Percentiles rank a stretch among this genome's conserved stretches.
phyloP scores from a whole-genome alignment of 176 grass and related monocot genomes.

The Rhynchospora pubera region DNA sequence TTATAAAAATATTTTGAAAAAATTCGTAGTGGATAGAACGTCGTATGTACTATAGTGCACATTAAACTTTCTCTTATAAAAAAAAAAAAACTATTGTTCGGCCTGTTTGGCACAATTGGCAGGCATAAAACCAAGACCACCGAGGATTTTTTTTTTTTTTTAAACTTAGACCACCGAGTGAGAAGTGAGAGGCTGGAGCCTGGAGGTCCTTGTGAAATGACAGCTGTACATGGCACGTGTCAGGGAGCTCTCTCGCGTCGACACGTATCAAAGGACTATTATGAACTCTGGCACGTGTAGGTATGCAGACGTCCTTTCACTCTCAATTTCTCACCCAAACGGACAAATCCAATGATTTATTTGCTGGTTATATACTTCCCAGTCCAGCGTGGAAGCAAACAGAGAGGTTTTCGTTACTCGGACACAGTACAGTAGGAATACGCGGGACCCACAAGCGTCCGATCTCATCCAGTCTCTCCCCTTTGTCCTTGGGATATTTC shows the following conservation, averaged over 20 bases:
- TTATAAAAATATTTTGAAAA: too few species aligned
- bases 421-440: background rate
- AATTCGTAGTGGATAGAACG: too few species aligned
- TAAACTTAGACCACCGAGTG: too few species aligned
- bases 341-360: background rate
- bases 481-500: conserved; percentile 32
- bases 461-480: conserved; percentile 33
- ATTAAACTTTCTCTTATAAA: too few species aligned
- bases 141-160: too few species aligned
- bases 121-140: background rate
- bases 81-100: too few species aligned
- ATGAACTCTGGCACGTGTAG: conserved; percentile 5
- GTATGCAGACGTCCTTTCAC: background rate
- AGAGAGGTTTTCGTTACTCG: background rate
- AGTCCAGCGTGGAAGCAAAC: background rate
- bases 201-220: background rate
- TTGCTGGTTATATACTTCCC: background rate
- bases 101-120: too few species aligned
- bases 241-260: background rate
- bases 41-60: too few species aligned
- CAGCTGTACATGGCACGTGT: conserved; percentile 31
- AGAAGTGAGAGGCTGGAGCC: background rate
- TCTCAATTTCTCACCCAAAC: background rate
- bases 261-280: conserved; percentile 22
- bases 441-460: background rate